Percentiles rank a stretch among this genome's conserved stretches.
These are phyloP conservation scores for Xylariaceae sp. DNA, from an alignment of 2,329 filamentous ascomycete genomes.

Conservation along the genomic window DNA sequence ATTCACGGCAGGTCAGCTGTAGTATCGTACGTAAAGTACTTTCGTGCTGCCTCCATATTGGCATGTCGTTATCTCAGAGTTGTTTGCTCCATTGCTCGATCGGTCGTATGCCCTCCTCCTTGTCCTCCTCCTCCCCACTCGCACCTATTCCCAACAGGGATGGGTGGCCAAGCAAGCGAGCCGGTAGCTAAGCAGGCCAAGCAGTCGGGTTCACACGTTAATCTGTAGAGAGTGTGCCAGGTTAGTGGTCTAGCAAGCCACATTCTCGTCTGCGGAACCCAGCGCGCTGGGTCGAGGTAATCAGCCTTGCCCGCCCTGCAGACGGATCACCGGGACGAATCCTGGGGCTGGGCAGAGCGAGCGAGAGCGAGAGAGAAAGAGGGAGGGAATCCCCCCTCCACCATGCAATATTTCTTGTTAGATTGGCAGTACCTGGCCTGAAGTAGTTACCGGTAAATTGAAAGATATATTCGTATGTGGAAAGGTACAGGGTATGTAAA, in stretches of 20 bases:
- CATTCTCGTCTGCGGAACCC: neutral
- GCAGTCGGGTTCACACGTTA: neutral
- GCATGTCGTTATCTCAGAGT: neutral
- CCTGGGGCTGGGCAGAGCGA: neutral
- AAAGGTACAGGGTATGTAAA: neutral
- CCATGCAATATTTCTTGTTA: neutral
- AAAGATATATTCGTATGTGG: neutral
- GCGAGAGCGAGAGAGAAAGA: neutral
- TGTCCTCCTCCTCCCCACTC: neutral
- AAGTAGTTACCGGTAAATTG: neutral
- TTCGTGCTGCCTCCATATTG: neutral
- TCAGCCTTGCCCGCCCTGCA: constrained; percentile 1
- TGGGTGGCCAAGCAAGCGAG: neutral
- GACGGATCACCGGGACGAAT: neutral
- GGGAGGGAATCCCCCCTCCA: neutral
- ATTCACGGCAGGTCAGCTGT: neutral
- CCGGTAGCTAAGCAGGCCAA: neutral
- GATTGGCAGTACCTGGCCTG: neutral
- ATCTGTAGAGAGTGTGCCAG: neutral
- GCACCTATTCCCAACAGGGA: neutral
- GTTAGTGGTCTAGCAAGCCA: neutral
- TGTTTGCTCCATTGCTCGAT: neutral
- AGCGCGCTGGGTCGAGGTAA: neutral
- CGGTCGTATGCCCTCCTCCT: neutral
- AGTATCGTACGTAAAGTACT: neutral